phyloP scores from a whole-genome alignment of 2,329 filamentous ascomycete species.

The Tetracladium maxilliforme region DNA sequence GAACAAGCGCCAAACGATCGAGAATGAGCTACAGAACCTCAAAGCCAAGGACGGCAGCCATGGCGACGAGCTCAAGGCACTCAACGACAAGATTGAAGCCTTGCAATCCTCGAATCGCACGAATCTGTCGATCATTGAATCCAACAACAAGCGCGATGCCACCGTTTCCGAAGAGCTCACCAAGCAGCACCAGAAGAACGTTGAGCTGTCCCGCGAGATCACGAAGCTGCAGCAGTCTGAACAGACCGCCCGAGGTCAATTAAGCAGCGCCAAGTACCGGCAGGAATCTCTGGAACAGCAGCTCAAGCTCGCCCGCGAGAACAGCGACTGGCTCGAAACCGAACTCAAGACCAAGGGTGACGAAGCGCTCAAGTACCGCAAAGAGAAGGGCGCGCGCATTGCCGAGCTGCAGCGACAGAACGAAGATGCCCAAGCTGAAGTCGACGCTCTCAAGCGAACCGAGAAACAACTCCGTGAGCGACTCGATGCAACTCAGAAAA shows the following conservation, averaged over 20 bases:
- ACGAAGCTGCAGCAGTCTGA: constrained; percentile 69
- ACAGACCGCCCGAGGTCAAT: constrained; percentile 66
- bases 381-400: constrained; percentile 85
- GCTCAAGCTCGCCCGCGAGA: constrained; percentile 73
- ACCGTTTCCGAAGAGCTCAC: constrained; percentile 75
- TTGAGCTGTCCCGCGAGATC: constrained; percentile 72
- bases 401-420: constrained; percentile 77
- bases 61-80: constrained; percentile 57
- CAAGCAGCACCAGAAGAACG: constrained; percentile 74
- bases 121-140: constrained; percentile 75
- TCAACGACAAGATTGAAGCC: constrained; percentile 71
- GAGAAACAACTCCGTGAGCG: constrained; percentile 70
- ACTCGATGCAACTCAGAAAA: constrained; percentile 70
- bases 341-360: constrained; percentile 83
- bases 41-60: constrained; percentile 64
- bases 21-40: constrained; percentile 67
- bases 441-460: constrained; percentile 64
- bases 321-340: constrained; percentile 83
- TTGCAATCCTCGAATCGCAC: constrained; percentile 89
- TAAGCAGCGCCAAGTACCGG: constrained; percentile 73
- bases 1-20: constrained; percentile 56
- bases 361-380: constrained; percentile 80
- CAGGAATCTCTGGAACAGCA: constrained; percentile 86
- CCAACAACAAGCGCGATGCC: constrained; percentile 78
- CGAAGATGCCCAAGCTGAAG: constrained; percentile 66